Evolutionary conservation across 2,329 filamentous ascomycete species (phyloP).

Genomic region (Emericellopsis cladophorae): DNA sequence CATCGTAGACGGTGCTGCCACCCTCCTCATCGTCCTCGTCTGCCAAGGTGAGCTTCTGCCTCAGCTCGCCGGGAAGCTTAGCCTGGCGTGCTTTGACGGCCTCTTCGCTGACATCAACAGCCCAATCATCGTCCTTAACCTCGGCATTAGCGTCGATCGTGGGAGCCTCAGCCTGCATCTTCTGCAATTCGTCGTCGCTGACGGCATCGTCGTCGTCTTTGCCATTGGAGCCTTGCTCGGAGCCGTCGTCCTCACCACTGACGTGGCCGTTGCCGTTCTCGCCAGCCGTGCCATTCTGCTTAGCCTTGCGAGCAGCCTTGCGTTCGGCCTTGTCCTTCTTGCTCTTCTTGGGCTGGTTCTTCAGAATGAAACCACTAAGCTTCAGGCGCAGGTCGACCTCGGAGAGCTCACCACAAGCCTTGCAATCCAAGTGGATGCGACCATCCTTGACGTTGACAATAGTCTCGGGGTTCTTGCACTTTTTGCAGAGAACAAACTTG

Average conservation of each 20-base stretch:
- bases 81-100: constrained; percentile 91
- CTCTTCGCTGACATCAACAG: constrained; percentile 90
- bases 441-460: constrained; percentile 92
- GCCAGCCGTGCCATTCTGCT: constrained; percentile 53
- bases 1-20: constrained; percentile 70
- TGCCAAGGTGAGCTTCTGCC: constrained; percentile 77
- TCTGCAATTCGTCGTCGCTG: constrained; percentile 87
- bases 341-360: constrained; percentile 84
- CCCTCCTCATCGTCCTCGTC: constrained; percentile 73
- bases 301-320: constrained; percentile 85
- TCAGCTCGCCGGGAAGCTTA: constrained; percentile 86
- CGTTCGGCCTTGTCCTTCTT: constrained; percentile 94
- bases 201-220: constrained; percentile 46
- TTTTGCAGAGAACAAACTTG: constrained; percentile 98
- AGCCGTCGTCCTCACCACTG: constrained; percentile 44
- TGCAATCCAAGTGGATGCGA: constrained; percentile 89
- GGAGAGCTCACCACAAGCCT: constrained; percentile 89
- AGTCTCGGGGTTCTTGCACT: constrained; percentile 99
- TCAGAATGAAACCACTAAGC: constrained; percentile 92
- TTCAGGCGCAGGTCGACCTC: constrained; percentile 90
- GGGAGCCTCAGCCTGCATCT: constrained; percentile 52
- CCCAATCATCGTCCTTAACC: constrained; percentile 83
- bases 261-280: constrained; percentile 43
- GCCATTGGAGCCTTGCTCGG: constrained; percentile 35
- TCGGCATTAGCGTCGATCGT: constrained; percentile 39